Evolutionary conservation across 768 basidiomycete genomes (phyloP).

Genomic region (Naganishia kalamii): DNA sequence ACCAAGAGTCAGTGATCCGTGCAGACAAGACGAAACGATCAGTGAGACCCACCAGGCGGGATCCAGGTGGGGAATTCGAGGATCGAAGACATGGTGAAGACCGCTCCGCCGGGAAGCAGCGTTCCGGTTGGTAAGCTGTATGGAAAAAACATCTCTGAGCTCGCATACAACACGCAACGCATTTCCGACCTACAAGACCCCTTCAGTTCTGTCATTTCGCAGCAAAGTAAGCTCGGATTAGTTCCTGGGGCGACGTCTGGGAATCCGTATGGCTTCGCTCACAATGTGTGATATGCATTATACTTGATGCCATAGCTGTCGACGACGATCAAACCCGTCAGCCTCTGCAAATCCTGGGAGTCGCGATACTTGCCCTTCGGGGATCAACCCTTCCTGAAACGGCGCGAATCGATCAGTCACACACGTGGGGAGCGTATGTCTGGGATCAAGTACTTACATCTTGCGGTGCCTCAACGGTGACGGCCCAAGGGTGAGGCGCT

Average conservation of each 20-base stretch:
- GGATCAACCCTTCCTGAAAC: slow-evolving; percentile 17
- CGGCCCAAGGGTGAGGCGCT: slow-evolving; percentile 21
- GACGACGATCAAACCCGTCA: not conserved
- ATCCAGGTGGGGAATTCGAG: slow-evolving; percentile 26
- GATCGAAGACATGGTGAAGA: slow-evolving; percentile 23
- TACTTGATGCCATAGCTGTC: slow-evolving; percentile 26
- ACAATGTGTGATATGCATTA: slow-evolving; percentile 27
- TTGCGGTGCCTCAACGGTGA: slow-evolving; percentile 22
- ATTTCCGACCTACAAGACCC: slow-evolving; percentile 19
- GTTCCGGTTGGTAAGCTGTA: slow-evolving; percentile 24
- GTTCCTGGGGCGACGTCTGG: not conserved
- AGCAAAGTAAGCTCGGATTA: not conserved
- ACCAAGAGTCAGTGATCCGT: not conserved
- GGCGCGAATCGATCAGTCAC: not conserved
- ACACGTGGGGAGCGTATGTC: not conserved
- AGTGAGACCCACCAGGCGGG: slow-evolving; percentile 15
- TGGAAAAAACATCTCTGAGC: not conserved
- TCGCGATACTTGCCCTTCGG: slow-evolving; percentile 19
- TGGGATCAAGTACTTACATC: not conserved
- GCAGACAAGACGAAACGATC: not conserved
- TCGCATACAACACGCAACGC: not conserved
- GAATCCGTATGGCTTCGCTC: not conserved
- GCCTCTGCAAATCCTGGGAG: not conserved
- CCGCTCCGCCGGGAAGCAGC: slow-evolving; percentile 23
- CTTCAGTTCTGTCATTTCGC: slow-evolving; percentile 13